Base-by-base conservation (phyloP, 805 yeast species). In the Suhomyces canberraensis region DNA sequence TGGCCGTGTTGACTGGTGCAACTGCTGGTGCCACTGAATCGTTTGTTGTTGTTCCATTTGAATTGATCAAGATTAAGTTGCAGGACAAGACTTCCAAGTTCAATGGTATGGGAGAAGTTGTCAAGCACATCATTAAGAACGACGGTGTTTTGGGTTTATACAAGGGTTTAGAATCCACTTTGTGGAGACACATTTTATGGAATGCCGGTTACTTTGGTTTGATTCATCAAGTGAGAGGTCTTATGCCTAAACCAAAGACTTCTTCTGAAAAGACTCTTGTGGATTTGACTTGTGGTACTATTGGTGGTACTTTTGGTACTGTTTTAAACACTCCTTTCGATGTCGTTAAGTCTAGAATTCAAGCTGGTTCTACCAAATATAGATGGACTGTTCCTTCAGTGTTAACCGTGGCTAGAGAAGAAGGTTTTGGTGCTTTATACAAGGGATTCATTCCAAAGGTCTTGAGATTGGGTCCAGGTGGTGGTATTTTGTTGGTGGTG, bases 291-390 rank as follows among this genome's bases (percentile, higher is more conserved):
- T 87, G 95, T 44, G 99, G 99, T 66, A 73, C 93, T 21, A 78
- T 91, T 57, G 99, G 98, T 69, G 99, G 99, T 63, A 87, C 95
- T 33, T 77, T 86, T 45, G 98, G 98, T 69, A 91, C 98, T n/a
- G 56, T 86, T 44, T 66, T 91, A 52, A 93, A 90, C 71, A 93
- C 97, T 21, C 98, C 99, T 32, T 89, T 91, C 52, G 99, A 93
- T 63, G 96, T 93, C 36, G 97, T 93, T 52, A 93, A 93, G 71
- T 86, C 96, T 11, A 80, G 99, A 71, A 86, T 93, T 53, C 99
- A 93, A 66, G 95, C 95, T 44, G 89, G 84, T 42, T 73, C 76
- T 21, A 84, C 91, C 49, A 90, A 84, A 65, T 91, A 91, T 67
- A 84, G 79, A 64, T 93, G 98, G 98, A 79, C 97, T 14, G 53